These are phyloP conservation scores for Phytophthora pini DNA, from an alignment of 352 stramenopile species.

Conservation along the genomic window DNA sequence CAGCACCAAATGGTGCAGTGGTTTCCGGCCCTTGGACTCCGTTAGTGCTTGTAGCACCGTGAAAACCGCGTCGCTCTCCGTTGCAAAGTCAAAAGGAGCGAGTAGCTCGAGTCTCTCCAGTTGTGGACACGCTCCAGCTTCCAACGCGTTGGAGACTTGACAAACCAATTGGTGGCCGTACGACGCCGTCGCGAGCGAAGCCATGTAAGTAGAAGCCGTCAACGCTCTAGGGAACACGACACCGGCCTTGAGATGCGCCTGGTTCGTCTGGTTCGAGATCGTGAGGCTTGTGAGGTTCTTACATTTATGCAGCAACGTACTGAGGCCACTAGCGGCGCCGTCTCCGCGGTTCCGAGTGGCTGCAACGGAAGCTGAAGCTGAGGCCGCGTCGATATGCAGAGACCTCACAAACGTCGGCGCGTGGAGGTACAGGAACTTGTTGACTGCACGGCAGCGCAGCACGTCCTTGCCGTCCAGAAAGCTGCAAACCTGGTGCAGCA, in stretches of 20 bases:
- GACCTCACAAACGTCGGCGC: conserved; percentile 52
- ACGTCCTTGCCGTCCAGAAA: conserved; percentile 64
- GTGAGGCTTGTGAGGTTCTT: conserved; percentile 48
- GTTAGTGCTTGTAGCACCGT: conserved; percentile 44
- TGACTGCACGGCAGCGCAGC: conserved; percentile 50
- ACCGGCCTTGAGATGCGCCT: conserved; percentile 40
- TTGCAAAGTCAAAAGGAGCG: conserved; percentile 69
- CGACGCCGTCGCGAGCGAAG: conserved; percentile 31
- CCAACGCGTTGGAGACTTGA: conserved; percentile 45
- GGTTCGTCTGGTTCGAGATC: conserved; percentile 59
- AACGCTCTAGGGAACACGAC: conserved; percentile 47
- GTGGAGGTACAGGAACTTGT: conserved; percentile 57
- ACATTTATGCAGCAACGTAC: conserved; percentile 46
- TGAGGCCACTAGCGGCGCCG: conserved; percentile 17
- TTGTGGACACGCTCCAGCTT: conserved; percentile 40
- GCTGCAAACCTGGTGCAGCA: conserved; percentile 61
- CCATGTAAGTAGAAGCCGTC: conserved; percentile 24
- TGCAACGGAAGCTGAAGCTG: background rate
- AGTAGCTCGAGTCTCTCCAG: conserved; percentile 51
- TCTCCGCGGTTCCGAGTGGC: conserved; percentile 21
- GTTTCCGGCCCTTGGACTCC: background rate
- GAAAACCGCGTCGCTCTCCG: conserved; percentile 58
- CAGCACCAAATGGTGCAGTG: conserved; percentile 52
- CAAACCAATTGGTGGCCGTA: conserved; percentile 51
- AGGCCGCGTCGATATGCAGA: conserved; percentile 49